phyloP scores from a whole-genome alignment of 805 yeast species.

The Monosporozyma unispora region DNA sequence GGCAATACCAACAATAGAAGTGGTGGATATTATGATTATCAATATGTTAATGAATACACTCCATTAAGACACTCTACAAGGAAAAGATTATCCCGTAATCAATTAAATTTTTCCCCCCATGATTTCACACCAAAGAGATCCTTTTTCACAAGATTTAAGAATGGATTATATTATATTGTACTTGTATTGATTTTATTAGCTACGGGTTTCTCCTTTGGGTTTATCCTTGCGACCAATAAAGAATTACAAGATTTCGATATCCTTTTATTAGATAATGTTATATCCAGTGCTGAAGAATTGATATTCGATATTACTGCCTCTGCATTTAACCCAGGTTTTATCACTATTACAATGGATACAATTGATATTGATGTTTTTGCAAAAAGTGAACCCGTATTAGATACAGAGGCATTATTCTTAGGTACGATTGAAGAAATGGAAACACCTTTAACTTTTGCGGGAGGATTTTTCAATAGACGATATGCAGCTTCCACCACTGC shows the following conservation, averaged over 20 bases:
- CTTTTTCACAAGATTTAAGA: slow-evolving; percentile 27
- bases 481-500: slow-evolving; percentile 54
- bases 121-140: slow-evolving; percentile 33
- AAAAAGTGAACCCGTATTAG: slow-evolving; percentile 32
- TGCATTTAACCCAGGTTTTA: slow-evolving; percentile 82
- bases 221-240: slow-evolving; percentile 75
- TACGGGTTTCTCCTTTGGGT: slow-evolving; percentile 74
- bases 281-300: slow-evolving; percentile 77
- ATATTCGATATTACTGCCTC: slow-evolving; percentile 69
- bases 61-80: slow-evolving; percentile 11
- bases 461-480: slow-evolving; percentile 64
- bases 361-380: slow-evolving; percentile 84
- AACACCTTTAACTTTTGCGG: slow-evolving; percentile 63
- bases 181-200: slow-evolving; percentile 42
- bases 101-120: slow-evolving; percentile 39
- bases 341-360: slow-evolving; percentile 51
- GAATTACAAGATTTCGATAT: slow-evolving; percentile 65
- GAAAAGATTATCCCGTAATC: slow-evolving; percentile 12
- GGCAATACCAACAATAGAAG: background rate
- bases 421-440: slow-evolving; percentile 64
- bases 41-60: slow-evolving; percentile 15
- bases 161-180: slow-evolving; percentile 29
- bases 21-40: background rate
- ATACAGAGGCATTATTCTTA: slow-evolving; percentile 58
- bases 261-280: slow-evolving; percentile 52